Evolutionary conservation across 2,329 filamentous ascomycete species (phyloP).

Genomic region (Cytospora chrysosperma): DNA sequence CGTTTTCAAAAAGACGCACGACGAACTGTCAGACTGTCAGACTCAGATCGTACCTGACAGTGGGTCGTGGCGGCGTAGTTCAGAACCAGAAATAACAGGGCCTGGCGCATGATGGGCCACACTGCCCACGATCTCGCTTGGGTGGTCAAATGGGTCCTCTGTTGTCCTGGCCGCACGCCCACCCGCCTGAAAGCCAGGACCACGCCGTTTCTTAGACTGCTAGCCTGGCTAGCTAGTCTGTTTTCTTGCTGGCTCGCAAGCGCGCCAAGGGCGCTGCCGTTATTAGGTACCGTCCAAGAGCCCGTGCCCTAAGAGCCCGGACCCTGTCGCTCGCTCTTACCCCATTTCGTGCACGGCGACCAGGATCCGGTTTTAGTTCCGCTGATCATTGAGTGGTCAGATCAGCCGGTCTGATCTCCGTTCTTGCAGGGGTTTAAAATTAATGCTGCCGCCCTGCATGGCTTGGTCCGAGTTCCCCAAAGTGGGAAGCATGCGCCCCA

Average conservation of each 20-base stretch:
- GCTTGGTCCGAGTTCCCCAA: constrained; percentile 7
- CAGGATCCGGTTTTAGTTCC: not conserved
- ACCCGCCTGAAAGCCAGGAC: not conserved
- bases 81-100: constrained; percentile 7
- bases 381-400: constrained; percentile 15
- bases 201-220: not conserved
- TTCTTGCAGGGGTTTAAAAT: constrained; percentile 15
- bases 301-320: not conserved
- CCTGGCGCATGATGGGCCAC: not conserved
- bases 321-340: constrained; percentile 1
- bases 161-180: not conserved
- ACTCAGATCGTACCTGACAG: constrained; percentile 16
- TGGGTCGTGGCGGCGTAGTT: not conserved
- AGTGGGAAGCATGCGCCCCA: not conserved
- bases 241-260: not conserved
- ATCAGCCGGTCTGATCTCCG: constrained; percentile 2
- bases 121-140: constrained; percentile 14
- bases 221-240: no score
- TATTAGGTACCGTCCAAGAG: not conserved
- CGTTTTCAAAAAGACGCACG: not conserved
- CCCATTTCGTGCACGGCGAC: not conserved
- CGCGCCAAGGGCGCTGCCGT: not conserved
- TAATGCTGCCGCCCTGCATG: constrained; percentile 23
- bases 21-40: not conserved
- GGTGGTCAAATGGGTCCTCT: not conserved